These are phyloP conservation scores for Talaromyces piceae DNA, from an alignment of 2,329 filamentous ascomycete species.

Conservation along the genomic window DNA sequence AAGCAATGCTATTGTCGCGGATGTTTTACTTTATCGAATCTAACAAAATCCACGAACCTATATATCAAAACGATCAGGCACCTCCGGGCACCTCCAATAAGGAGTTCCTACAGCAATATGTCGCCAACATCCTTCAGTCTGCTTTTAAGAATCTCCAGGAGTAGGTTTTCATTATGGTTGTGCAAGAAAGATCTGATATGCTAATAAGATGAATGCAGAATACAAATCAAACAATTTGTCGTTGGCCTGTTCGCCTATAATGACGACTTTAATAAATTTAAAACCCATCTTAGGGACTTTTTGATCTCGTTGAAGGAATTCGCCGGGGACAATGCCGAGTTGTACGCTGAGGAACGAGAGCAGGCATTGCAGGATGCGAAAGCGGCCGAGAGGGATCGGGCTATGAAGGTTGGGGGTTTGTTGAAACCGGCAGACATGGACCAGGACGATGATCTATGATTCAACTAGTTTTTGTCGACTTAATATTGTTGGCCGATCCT, in stretches of 20 bases:
- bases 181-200: neutral
- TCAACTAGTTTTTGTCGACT: slow-evolving; percentile 41
- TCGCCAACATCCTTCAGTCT: slow-evolving; percentile 73
- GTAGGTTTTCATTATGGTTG: slow-evolving; percentile 47
- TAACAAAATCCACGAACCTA: slow-evolving; percentile 85
- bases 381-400: slow-evolving; percentile 80
- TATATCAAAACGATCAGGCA: slow-evolving; percentile 80
- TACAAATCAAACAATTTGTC: slow-evolving; percentile 85
- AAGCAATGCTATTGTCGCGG: slow-evolving; percentile 84
- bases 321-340: slow-evolving; percentile 85
- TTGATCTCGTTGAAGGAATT: slow-evolving; percentile 96
- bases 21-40: slow-evolving; percentile 94
- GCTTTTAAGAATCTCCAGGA: slow-evolving; percentile 89
- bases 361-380: slow-evolving; percentile 80
- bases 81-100: slow-evolving; percentile 76
- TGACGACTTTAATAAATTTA: slow-evolving; percentile 87
- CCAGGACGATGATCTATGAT: slow-evolving; percentile 76
- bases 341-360: slow-evolving; percentile 91
- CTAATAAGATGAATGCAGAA: slow-evolving; percentile 39
- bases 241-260: slow-evolving; percentile 83
- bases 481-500: neutral
- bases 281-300: slow-evolving; percentile 92
- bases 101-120: slow-evolving; percentile 84
- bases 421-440: slow-evolving; percentile 97
- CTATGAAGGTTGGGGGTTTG: slow-evolving; percentile 89